Evolutionary conservation across 2,329 filamentous ascomycete species (phyloP), one percentile per base, ranked within the genome.

Genomic region (Dothistroma septosporum): DNA sequence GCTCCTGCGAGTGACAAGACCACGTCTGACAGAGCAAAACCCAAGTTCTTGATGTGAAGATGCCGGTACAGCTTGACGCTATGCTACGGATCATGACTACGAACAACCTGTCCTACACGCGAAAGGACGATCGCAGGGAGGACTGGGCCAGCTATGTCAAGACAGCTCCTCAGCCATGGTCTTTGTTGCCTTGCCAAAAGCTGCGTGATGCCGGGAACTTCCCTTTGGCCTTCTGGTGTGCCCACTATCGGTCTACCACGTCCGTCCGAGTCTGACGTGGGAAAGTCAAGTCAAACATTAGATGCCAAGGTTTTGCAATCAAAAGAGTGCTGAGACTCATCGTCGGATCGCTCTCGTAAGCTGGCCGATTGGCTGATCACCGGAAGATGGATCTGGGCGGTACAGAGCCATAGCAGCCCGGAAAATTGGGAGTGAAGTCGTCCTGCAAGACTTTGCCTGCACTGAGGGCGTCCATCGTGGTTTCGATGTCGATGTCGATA

Each of bases 281-380:
- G 4, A 78, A 71, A 49, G 58, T 68, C 24, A 80, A 69, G 11
- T 73, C 58, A 63, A 80, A 79, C 46, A 74, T 72, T 70, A 80
- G 80, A 0, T 77, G 78, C 16, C 76, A 64, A 1, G 78, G 78
- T 60, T 80, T 79, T 1, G 78, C 77, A 50, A 79, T 80, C 33
- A 80, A 72, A 11, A 80, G 66, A 12, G 75, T 77, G 12, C 76
- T 75, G 66, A 75, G 79, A 62, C 78, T 72, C 41, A 79, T 74
- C 0, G 78, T 79, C 0, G 77, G 77, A 53, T 79, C 77, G 4
- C 53, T 46, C n/a, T 60, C 61, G 16, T 58, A 58, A 32, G 33
- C 56, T 19, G 28, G 33, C 24, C 33, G 22, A 22, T 54, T 37
- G 2, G 5, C 6, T 21, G 10, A 12, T 14, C 41, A 19, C 5